Conservation (phyloP, 78 protist species). For the Dictyostelium citrinum region DNA sequence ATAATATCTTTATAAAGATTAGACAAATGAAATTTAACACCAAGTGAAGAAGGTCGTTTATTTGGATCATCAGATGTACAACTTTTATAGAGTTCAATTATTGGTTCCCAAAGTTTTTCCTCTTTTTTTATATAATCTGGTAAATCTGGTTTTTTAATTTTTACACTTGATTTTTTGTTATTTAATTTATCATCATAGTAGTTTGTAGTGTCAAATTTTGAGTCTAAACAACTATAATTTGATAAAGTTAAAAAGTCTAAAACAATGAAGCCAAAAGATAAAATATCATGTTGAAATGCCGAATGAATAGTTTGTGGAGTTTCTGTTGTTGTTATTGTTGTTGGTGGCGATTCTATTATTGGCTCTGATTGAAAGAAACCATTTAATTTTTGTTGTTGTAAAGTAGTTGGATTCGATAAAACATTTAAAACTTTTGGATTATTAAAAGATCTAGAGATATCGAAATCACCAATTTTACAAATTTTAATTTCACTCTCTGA, state of each 20-base stretch:
- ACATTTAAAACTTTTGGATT: not conserved
- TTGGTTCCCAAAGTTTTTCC: not conserved
- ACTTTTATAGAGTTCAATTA: not conserved
- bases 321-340: not conserved
- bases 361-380: not conserved
- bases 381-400: not conserved
- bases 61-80: not conserved
- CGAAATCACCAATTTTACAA: constrained; percentile 32
- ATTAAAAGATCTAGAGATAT: constrained; percentile 2
- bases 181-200: not conserved
- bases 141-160: not conserved
- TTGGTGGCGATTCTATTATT: not conserved
- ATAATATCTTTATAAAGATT: constrained; percentile 4
- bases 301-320: not conserved
- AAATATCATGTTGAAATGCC: constrained; percentile 13
- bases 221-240: not conserved
- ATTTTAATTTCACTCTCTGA: not conserved
- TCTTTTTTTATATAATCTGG: not conserved
- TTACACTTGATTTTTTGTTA: not conserved
- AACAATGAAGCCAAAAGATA: not conserved
- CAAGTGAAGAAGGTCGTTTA: not conserved
- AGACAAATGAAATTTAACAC: not conserved
- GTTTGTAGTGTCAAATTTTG: not conserved
- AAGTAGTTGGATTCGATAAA: not conserved
- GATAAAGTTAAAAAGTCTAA: not conserved